Percentiles rank a stretch among this genome's conserved stretches.
These are phyloP conservation scores for Phytophthora podocarpi DNA, from an alignment of 352 stramenopile species.

Conservation along the genomic window DNA sequence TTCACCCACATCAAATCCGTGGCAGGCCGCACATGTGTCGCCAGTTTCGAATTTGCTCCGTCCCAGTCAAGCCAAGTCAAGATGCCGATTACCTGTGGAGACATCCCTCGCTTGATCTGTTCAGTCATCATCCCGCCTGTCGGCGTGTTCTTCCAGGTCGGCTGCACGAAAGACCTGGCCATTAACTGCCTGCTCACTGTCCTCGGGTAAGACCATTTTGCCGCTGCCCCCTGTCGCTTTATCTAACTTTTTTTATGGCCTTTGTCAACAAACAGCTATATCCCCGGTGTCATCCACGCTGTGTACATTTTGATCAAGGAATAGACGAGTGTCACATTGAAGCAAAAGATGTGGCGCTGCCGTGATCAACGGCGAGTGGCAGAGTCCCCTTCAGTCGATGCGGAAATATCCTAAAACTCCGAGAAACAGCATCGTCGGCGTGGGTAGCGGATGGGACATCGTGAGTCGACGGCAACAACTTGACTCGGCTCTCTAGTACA, in stretches of 20 bases:
- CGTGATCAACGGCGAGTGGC: background rate
- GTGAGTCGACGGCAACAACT: constrained; percentile 1
- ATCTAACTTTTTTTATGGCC: constrained; percentile 6
- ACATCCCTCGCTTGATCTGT: constrained; percentile 73
- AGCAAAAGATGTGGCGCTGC: constrained; percentile 30
- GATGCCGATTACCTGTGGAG: constrained; percentile 71
- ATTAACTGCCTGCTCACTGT: constrained; percentile 79
- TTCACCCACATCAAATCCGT: constrained; percentile 24
- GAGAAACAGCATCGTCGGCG: constrained; percentile 9
- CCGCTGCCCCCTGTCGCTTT: constrained; percentile 1
- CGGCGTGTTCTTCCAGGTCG: constrained; percentile 65
- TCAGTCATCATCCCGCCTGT: constrained; percentile 68
- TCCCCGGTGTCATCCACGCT: constrained; percentile 76
- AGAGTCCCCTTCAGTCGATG: background rate
- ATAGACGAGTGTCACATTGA: constrained; percentile 39
- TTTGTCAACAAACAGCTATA: constrained; percentile 44
- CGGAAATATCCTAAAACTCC: background rate
- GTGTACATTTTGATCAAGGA: constrained; percentile 79
- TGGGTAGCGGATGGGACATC: constrained; percentile 1
- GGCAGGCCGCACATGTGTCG: too few relatives aligned
- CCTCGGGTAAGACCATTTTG: constrained; percentile 48
- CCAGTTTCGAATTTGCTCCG: constrained; percentile 38
- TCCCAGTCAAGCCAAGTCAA: constrained; percentile 7
- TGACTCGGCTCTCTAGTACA: constrained; percentile 24
- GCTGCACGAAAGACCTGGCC: constrained; percentile 62